Percentiles rank a stretch among this genome's conserved stretches.
Evolutionary conservation across 2,329 filamentous ascomycete species (phyloP).

Genomic region (Fusarium pseudograminearum): DNA sequence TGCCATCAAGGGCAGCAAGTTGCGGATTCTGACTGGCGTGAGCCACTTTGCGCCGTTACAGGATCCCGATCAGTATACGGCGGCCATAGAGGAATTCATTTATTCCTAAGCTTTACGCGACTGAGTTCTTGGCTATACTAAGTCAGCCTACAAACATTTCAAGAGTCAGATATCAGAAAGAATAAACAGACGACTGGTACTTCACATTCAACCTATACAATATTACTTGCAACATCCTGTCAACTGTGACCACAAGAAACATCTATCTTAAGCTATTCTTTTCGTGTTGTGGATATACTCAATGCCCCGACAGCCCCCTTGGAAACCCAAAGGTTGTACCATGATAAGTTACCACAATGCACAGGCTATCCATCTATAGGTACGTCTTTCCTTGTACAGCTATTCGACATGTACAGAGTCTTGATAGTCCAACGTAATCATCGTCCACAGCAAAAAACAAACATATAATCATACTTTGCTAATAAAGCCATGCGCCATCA

Average conservation of each 20-base stretch:
- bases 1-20: slow-evolving; percentile 54
- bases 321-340: not conserved
- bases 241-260: not conserved
- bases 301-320: not conserved
- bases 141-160: not conserved
- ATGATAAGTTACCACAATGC: not conserved
- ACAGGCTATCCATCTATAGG: not conserved
- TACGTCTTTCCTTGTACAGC: not conserved
- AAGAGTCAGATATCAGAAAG: not conserved
- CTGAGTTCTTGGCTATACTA: not conserved
- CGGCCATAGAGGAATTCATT: slow-evolving; percentile 49
- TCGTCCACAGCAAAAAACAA: not conserved
- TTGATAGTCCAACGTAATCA: not conserved
- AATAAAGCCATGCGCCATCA: not conserved
- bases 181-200: not conserved
- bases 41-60: slow-evolving; percentile 60
- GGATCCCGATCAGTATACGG: slow-evolving; percentile 53
- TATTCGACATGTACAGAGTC: too few relatives aligned
- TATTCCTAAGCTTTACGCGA: not conserved
- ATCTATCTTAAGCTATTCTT: not conserved
- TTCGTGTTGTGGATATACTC: not conserved
- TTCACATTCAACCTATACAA: not conserved
- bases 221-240: not conserved
- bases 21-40: slow-evolving; percentile 53
- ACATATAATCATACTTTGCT: not conserved